Percentiles rank a stretch among this genome's conserved stretches.
Conservation (phyloP, 1,284 basidiomycete genomes). For the Boletus semigastroideus region DNA sequence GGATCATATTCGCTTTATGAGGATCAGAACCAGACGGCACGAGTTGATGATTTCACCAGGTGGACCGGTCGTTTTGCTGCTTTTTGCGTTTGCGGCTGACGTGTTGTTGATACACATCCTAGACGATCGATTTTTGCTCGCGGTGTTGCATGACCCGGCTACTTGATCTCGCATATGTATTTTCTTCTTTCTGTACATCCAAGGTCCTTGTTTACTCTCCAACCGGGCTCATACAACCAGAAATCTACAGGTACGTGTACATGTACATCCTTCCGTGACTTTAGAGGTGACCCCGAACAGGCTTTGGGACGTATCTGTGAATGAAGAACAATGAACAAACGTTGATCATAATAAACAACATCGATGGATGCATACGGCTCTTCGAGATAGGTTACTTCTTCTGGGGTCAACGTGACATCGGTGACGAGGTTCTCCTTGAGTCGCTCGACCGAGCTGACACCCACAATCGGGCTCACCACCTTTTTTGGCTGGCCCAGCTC, state of each 20-base stretch:
- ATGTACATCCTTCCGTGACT: neutral
- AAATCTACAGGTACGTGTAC: constrained; percentile 1
- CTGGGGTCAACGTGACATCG: constrained; percentile 20
- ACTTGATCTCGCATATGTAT: constrained; percentile 17
- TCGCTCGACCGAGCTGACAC: constrained; percentile 24
- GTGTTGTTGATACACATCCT: constrained; percentile 7
- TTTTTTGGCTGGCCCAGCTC: constrained; percentile 37
- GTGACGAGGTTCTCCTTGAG: constrained; percentile 25
- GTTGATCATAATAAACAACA: neutral
- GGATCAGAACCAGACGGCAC: constrained; percentile 87
- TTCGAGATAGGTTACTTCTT: constrained; percentile 33
- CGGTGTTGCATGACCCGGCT: constrained; percentile 52
- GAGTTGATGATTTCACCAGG: constrained; percentile 95
- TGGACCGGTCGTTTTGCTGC: constrained; percentile 36
- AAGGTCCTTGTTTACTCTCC: neutral
- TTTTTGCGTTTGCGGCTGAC: neutral
- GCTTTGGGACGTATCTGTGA: constrained; percentile 21
- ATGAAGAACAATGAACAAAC: neutral
- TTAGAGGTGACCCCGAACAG: constrained; percentile 20
- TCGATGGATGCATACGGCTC: neutral
- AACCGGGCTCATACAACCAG: neutral
- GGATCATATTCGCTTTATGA: constrained; percentile 88
- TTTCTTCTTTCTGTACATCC: constrained; percentile 10
- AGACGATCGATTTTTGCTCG: constrained; percentile 84
- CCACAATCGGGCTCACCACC: constrained; percentile 41